Base-by-base conservation (phyloP, 1,284 basidiomycete species). In the Phaffia rhodozyma region DNA sequence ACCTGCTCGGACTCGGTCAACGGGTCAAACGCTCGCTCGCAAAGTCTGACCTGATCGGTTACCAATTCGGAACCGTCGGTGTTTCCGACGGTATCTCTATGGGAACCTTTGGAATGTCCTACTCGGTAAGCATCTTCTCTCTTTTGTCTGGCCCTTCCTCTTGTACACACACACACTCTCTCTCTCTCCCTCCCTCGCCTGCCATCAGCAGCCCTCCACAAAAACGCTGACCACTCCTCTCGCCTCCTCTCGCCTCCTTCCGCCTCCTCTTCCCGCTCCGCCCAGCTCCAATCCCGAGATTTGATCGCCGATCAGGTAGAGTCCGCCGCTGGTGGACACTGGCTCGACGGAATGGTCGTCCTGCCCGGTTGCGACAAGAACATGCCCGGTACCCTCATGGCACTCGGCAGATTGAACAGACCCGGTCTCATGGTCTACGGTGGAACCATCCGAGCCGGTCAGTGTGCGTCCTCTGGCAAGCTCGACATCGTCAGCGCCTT, bases 51-150 rank as follows among this genome's bases (percentile, higher is more conserved):
- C 76, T 97, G 72, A 90, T 92, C 70, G 94, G 89, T 21, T 94
- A 97, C 79, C 93, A 97, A 76, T 97, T 97, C 75, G 94, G 94
- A 63, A 92, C 91, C 11, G 90, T 96, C 67, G 94, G 91, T 68
- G 92, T 97, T 69, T 94, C 90, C 72, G 94, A 97, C 75, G 94
- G 91, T 50, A 97, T 98, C 76, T 94, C 90, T 74, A 97, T 96
- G 86, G 94, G 93, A 67, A 93, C 91, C 2, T 78, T 78, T 52
- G 91, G 86, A 69, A 94, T 65, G 63, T 61, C 59, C 34, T 65
- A 65, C 55, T 65, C 63, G 30, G 63, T 65, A 5, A 23, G 63
- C 53, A 9, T 13, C 1, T 11, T 11, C n/a, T 30, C 20, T 11
- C 43, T 29, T 43, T 38, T 58, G 27, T 27, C 34, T 47, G 16